Evolutionary conservation across 148 eudicot species (phyloP), one percentile per base, ranked within the genome.

Genomic region (Fallopia convolvulus): DNA sequence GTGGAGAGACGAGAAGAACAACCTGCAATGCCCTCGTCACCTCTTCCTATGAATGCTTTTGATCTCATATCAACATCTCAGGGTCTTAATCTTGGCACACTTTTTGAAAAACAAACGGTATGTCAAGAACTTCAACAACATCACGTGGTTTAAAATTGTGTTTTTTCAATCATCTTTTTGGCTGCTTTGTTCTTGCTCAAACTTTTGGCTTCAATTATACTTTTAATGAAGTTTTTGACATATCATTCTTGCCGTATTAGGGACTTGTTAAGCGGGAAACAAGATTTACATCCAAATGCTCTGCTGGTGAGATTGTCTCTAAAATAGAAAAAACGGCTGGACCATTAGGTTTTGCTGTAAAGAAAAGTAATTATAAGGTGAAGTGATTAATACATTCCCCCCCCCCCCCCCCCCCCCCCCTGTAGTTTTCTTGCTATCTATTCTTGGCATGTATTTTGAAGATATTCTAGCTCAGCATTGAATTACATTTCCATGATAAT

Each of bases 31-130:
- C 74, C 72, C 52, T 14, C 76, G 9, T 48, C 85, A 50, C 97
- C 98, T 78, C 84, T 85, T 65, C 78, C 94, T 30, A 91, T 93
- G 98, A 93, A 93, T 83, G 98, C 98, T 7, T 93, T 93, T 85
- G 98, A 93, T 85, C 94, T 93, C 74, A 93, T 93, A 50, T 89
- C 98, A 42, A 93, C 89, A 68, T 91, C 97, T 77, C 97, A 93
- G 86, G 98, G 98, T 81, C 94, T 93, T 80, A 93, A 93, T 83
- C 93, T 93, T 70, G 83, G 93, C 76, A 78, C 84, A 68, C 93
- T 90, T n/a, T 93, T 93, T 80, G 97, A 93, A 83, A 93, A 89
- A 78, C 91, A 93, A 79, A 90, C 89, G 98, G 97, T 93, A 83
- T 61, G 68, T 26, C 21, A 52, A 12, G 58, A 52, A 18, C 58